Evolutionary conservation across 371 early-diverging fungal species (phyloP).

Genomic region (Fennellomyces sp.): DNA sequence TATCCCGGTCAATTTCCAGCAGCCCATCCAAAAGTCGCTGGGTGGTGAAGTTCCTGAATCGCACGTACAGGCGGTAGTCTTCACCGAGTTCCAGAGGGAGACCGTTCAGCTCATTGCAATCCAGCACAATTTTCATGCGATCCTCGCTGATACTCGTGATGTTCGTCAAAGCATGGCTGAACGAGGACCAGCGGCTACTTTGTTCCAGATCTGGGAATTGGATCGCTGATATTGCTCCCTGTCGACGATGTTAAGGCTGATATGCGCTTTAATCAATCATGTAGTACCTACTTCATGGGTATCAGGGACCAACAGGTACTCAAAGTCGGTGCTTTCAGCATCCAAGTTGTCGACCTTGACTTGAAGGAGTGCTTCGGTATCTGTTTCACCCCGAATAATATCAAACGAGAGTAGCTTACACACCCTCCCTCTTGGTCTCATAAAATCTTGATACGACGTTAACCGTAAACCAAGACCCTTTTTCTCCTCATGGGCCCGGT

Average conservation of each 20-base stretch:
- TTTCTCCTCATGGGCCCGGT: no score
- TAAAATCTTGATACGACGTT: no score
- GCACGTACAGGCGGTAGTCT: slow-evolving; percentile 28
- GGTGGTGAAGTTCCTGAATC: slow-evolving; percentile 35
- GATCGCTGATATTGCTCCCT: slow-evolving; percentile 37
- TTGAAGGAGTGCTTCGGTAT: no score
- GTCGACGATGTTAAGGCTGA: background rate
- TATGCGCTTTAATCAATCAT: background rate
- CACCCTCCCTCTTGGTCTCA: no score
- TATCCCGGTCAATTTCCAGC: slow-evolving; percentile 15
- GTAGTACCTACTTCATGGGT: slow-evolving; percentile 21
- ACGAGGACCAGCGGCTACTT: slow-evolving; percentile 5
- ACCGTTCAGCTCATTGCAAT: slow-evolving; percentile 13
- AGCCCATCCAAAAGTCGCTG: slow-evolving; percentile 25
- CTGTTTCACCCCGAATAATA: no score
- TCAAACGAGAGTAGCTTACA: no score
- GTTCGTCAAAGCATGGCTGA: no score
- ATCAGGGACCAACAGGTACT: slow-evolving; percentile 40
- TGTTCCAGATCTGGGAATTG: slow-evolving; percentile 33
- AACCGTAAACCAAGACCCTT: no score
- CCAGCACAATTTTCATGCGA: slow-evolving; percentile 1
- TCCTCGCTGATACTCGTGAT: no score
- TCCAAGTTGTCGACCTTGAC: no score
- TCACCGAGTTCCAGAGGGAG: background rate
- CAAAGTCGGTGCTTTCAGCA: slow-evolving; percentile 9